phyloP scores from a whole-genome alignment of 768 basidiomycete genomes.

The Pulveroboletus sp. region DNA sequence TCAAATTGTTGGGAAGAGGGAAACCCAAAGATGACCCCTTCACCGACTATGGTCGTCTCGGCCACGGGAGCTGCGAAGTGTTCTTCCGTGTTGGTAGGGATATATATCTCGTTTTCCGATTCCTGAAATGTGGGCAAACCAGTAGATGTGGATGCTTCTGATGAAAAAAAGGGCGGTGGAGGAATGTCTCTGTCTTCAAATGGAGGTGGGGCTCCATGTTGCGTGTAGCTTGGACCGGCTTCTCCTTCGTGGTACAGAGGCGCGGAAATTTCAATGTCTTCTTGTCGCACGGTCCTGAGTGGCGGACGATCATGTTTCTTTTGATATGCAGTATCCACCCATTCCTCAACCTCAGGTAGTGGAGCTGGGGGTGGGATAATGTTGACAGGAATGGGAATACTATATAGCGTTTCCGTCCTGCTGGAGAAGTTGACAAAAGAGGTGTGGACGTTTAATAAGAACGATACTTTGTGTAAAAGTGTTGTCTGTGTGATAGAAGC shows the following conservation, averaged over 20 bases:
- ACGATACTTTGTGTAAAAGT: constrained; percentile 77
- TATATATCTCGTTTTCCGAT: constrained; percentile 71
- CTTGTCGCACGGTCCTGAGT: constrained; percentile 58
- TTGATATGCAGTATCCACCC: constrained; percentile 69
- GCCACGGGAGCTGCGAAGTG: constrained; percentile 32
- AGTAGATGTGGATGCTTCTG: constrained; percentile 54
- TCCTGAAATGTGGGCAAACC: constrained; percentile 72
- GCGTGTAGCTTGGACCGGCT: constrained; percentile 71
- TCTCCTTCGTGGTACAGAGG: constrained; percentile 67
- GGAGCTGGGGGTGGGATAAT: constrained; percentile 73
- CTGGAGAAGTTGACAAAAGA: constrained; percentile 73
- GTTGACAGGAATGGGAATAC: constrained; percentile 61
- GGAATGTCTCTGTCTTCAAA: constrained; percentile 82
- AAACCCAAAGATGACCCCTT: constrained; percentile 79
- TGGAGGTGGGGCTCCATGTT: constrained; percentile 67
- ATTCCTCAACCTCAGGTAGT: constrained; percentile 72
- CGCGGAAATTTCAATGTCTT: constrained; percentile 56
- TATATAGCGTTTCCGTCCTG: constrained; percentile 63
- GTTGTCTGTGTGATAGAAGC: constrained; percentile 77
- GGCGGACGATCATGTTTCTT: constrained; percentile 89
- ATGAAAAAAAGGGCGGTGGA: constrained; percentile 57
- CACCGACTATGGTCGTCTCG: constrained; percentile 50
- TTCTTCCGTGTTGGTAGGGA: constrained; percentile 42
- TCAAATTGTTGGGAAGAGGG: constrained; percentile 69
- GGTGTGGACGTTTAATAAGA: constrained; percentile 65